phyloP scores from a whole-genome alignment of 805 yeast genomes.

The Metschnikowia lochheadii region DNA sequence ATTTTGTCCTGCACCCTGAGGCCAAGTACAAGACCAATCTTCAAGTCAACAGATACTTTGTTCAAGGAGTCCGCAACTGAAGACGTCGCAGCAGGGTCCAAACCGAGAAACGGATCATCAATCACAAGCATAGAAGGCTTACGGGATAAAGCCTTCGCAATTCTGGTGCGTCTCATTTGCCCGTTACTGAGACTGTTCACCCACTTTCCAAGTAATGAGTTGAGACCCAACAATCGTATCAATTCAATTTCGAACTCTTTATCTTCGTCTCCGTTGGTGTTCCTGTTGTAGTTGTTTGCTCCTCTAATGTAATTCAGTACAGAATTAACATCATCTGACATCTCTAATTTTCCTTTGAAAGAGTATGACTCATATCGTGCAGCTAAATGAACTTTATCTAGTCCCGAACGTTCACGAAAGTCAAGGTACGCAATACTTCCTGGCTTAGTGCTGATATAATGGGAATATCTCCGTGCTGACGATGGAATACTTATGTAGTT shows the following conservation, averaged over 20 bases:
- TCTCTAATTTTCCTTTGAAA: constrained; percentile 58
- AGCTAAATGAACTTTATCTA: constrained; percentile 63
- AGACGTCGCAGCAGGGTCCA: constrained; percentile 70
- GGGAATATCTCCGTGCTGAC: constrained; percentile 52
- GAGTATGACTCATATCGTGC: constrained; percentile 82
- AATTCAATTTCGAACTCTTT: constrained; percentile 37
- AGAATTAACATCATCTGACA: constrained; percentile 63
- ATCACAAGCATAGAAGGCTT: constrained; percentile 65
- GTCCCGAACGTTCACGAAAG: constrained; percentile 33
- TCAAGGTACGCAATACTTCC: constrained; percentile 32
- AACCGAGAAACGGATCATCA: constrained; percentile 91
- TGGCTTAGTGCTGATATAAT: constrained; percentile 22
- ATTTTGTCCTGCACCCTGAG: constrained; percentile 68
- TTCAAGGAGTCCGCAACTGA: constrained; percentile 54
- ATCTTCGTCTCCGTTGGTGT: constrained; percentile 27
- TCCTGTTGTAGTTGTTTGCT: constrained; percentile 47
- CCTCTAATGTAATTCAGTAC: constrained; percentile 51
- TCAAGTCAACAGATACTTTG: constrained; percentile 27
- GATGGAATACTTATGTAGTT: constrained; percentile 51
- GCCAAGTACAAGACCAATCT: constrained; percentile 66
- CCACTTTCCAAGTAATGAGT: constrained; percentile 64
- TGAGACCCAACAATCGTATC: constrained; percentile 49
- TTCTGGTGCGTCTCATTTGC: constrained; percentile 83
- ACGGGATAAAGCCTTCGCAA: constrained; percentile 68
- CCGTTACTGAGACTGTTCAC: constrained; percentile 89